A percentile compares a stretch with the other conserved stretches of the same genome.
Evolutionary conservation across 805 yeast species (phyloP).

Genomic region (Metschnikowia lunata): DNA sequence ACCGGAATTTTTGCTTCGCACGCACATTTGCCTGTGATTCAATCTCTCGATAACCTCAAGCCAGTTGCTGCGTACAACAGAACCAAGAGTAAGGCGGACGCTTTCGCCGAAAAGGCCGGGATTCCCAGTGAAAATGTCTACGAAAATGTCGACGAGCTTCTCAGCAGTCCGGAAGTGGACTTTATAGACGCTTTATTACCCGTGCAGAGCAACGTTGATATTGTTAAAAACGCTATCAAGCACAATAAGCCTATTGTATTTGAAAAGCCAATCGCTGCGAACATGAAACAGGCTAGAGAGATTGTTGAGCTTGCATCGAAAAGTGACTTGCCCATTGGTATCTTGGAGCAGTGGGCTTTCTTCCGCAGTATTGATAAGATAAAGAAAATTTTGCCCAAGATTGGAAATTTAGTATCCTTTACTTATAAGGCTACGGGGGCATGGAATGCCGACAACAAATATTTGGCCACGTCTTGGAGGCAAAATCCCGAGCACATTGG

Average conservation of each 20-base stretch:
- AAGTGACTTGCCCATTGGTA: conserved; percentile 63
- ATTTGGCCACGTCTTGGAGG: conserved; percentile 78
- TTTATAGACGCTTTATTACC: conserved; percentile 84
- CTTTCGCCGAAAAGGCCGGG: conserved; percentile 63
- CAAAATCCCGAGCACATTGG: conserved; percentile 88
- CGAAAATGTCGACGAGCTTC: conserved; percentile 58
- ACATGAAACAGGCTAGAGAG: conserved; percentile 71
- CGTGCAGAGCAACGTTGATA: conserved; percentile 71
- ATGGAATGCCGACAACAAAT: conserved; percentile 56
- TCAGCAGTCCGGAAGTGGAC: conserved; percentile 64
- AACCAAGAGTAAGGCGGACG: conserved; percentile 77
- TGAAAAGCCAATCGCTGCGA: conserved; percentile 93
- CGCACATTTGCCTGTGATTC: conserved; percentile 71
- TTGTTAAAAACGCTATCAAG: conserved; percentile 64
- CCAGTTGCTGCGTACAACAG: conserved; percentile 78
- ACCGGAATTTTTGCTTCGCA: conserved; percentile 88
- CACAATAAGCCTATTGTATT: conserved; percentile 74
- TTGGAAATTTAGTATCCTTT: conserved; percentile 70
- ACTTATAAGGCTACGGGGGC: conserved; percentile 74
- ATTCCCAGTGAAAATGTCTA: conserved; percentile 49
- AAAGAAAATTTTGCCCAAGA: conserved; percentile 54
- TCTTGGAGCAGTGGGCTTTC: conserved; percentile 86
- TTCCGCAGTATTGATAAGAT: conserved; percentile 54
- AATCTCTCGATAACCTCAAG: conserved; percentile 47
- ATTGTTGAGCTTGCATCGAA: conserved; percentile 63